Evolutionary conservation across 352 stramenopile genomes (phyloP).

Genomic region (Pythium plurisporium): DNA sequence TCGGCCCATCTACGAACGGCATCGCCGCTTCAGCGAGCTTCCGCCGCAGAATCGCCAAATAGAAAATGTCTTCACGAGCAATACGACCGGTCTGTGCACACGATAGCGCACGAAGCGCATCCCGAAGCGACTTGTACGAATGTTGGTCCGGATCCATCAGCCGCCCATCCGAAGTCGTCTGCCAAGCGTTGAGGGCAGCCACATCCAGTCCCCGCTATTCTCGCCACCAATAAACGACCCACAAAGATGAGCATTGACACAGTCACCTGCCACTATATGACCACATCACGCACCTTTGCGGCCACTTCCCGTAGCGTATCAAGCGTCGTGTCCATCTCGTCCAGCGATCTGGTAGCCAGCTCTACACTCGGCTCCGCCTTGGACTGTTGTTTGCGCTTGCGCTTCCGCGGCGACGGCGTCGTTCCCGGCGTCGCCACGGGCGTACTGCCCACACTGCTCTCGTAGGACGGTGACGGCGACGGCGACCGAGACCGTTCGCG

Average conservation of each 20-base stretch:
- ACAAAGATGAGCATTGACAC: too few species aligned
- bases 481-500: not conserved
- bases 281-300: slow-evolving; percentile 3
- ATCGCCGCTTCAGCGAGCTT: slow-evolving; percentile 46
- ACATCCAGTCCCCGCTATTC: slow-evolving; percentile 35
- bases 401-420: slow-evolving; percentile 18
- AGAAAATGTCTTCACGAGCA: slow-evolving; percentile 67
- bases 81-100: slow-evolving; percentile 33
- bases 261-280: not conserved
- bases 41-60: slow-evolving; percentile 56
- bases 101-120: slow-evolving; percentile 43
- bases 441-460: slow-evolving; percentile 5
- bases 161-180: slow-evolving; percentile 34
- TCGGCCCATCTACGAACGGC: slow-evolving; percentile 67
- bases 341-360: slow-evolving; percentile 1
- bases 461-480: slow-evolving; percentile 2
- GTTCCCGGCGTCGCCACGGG: slow-evolving; percentile 4
- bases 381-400: slow-evolving; percentile 7
- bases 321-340: slow-evolving; percentile 16
- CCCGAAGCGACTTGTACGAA: slow-evolving; percentile 41
- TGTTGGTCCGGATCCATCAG: slow-evolving; percentile 36
- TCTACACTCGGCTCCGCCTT: not conserved
- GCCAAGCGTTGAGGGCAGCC: slow-evolving; percentile 29
- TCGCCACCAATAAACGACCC: slow-evolving; percentile 1
- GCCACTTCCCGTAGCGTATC: slow-evolving; percentile 8